Conservation (phyloP, 176 grass and related monocot genomes). For the Stipa capillata region DNA sequence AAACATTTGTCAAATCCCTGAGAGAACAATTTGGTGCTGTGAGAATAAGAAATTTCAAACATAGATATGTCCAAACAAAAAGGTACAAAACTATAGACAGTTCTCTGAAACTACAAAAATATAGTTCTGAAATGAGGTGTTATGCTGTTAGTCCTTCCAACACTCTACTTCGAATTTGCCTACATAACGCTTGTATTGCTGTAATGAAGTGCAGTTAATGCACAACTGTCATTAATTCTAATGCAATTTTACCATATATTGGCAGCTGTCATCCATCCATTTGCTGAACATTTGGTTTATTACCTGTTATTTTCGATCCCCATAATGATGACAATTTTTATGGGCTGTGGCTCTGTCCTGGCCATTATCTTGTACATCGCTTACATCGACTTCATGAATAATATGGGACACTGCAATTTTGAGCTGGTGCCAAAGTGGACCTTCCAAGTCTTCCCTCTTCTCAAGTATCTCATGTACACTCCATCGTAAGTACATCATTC, state of each 20-base stretch:
- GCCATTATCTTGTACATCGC: conserved; percentile 23
- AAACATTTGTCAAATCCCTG: background rate
- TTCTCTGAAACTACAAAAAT: background rate
- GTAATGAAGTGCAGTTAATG: background rate
- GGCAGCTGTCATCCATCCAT: conserved; percentile 91
- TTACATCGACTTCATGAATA: conserved; percentile 93
- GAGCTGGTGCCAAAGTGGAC: conserved; percentile 77
- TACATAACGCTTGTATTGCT: background rate
- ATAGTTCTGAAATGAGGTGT: background rate
- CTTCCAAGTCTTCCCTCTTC: conserved; percentile 65
- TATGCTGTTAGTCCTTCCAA: background rate
- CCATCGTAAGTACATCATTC: conserved; percentile 74
- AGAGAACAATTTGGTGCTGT: background rate
- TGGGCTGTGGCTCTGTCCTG: conserved; percentile 30
- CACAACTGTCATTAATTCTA: background rate
- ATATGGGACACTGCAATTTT: conserved; percentile 94
- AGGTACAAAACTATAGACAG: background rate
- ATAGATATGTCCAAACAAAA: background rate
- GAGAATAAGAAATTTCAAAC: background rate
- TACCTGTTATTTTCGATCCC: conserved; percentile 63
- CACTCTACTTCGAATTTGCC: background rate
- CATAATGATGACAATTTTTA: conserved; percentile 28
- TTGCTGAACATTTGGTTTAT: conserved; percentile 73
- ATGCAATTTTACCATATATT: conserved; percentile 12
- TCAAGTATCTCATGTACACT: conserved; percentile 95